A percentile compares a stretch with the other conserved stretches of the same genome.
These are phyloP conservation scores for Bryoerythrophyllum caledonicum DNA, from an alignment of 225 moss, liverwort and hornwort species.

Conservation along the genomic window DNA sequence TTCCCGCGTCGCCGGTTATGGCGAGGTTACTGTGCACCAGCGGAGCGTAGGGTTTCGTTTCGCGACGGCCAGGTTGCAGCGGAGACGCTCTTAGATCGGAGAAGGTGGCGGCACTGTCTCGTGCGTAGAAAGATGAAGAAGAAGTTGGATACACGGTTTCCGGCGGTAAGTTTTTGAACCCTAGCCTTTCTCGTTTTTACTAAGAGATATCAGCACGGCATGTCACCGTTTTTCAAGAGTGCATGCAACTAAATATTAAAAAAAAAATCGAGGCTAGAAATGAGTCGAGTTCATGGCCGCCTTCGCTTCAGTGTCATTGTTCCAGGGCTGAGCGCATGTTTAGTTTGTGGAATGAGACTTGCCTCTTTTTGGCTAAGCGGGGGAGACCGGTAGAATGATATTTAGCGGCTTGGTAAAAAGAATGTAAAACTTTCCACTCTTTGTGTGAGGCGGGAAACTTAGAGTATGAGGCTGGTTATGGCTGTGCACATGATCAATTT, in stretches of 20 bases:
- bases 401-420: background rate
- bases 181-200: conserved; percentile 13
- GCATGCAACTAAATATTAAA: background rate
- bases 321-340: background rate
- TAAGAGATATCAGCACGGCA: background rate
- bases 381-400: background rate
- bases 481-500: background rate
- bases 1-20: conserved; percentile 11
- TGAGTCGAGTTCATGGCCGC: conserved; percentile 5
- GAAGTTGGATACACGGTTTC: conserved; percentile 98
- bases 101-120: conserved; percentile 18
- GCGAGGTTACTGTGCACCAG: conserved; percentile 27
- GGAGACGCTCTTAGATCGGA: conserved; percentile 13
- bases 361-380: too few species aligned
- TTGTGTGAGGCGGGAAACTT: background rate
- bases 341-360: background rate
- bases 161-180: conserved; percentile 80
- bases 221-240: background rate
- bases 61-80: background rate
- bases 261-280: background rate
- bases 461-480: background rate
- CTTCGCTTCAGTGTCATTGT: background rate
- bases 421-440: background rate
- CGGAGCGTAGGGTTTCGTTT: conserved; percentile 28
- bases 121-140: conserved; percentile 62